Base-by-base conservation (phyloP, 2,329 filamentous ascomycete genomes). In the Calonectria naviculata region DNA sequence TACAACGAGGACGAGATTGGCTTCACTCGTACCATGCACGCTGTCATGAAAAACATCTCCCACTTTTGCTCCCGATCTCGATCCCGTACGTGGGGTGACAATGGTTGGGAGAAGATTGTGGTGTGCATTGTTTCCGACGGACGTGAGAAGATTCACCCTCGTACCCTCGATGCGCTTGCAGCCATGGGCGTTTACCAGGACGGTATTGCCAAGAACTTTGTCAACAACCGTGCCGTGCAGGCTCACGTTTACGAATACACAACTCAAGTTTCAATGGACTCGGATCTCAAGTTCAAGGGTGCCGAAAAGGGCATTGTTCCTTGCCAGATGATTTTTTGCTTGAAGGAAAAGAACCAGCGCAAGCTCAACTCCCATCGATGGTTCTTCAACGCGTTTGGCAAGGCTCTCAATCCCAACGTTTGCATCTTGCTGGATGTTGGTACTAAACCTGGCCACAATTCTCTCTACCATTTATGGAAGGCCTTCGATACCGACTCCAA, bases 181-280 rank as follows among this genome's bases (percentile, higher is more conserved):
- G 97, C 97, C 36, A 97, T 99, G 91, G 97, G 97, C 71, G 95
- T 98, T 65, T 99, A 99, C 83, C 97, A 99, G 83, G 94, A 98
- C 80, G 97, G 97, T 34, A 98, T 99, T 79, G 97, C 97, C 70
- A 99, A 99, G 89, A 99, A 99, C 83, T 92, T 94, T 81, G 97
- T 99, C 87, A 99, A 99, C 85, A 93, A 97, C 80, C 94, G 94
- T 77, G 95, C 97, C 72, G 97, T 99, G 56, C 96, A 95, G 75
- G 96, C 95, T 0, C 97, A 99, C 84, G 94, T 99, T 17, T 99
- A 99, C 86, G 97, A 99, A 82, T 99, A 99, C 85, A 99, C 97
- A 0, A 98, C 97, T 0, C 97, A 99, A 80, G 97, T 99, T 13
- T 98, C 96, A 0, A 89, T 99, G 12, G 97, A 99, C 81, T 90